Conservation (phyloP, 768 basidiomycete species). For the Lactifluus subvellereus region DNA sequence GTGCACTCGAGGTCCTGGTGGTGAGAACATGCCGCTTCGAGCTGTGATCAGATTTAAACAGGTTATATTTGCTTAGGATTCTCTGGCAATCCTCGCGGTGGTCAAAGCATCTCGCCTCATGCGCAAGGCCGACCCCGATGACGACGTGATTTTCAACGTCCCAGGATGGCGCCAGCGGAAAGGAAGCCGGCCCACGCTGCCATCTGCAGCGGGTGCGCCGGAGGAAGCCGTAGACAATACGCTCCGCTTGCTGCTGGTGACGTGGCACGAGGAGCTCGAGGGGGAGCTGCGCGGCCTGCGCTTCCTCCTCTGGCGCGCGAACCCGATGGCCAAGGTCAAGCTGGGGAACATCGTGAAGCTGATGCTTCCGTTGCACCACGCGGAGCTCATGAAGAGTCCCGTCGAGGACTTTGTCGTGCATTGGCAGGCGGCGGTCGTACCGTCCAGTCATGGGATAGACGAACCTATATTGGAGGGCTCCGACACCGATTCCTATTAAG, state of each 20-base stretch:
- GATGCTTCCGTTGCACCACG: slow-evolving; percentile 7
- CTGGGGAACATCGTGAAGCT: slow-evolving; percentile 8
- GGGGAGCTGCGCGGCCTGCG: slow-evolving; percentile 10
- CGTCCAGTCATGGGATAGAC: neutral
- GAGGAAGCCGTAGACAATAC: neutral
- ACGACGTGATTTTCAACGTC: slow-evolving; percentile 18
- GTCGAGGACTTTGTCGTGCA: slow-evolving; percentile 11
- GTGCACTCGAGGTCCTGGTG: slow-evolving; percentile 4
- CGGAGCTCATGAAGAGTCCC: slow-evolving; percentile 15
- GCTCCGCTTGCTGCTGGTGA: slow-evolving; percentile 6
- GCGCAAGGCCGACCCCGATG: neutral
- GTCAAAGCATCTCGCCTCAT: neutral
- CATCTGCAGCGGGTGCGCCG: neutral
- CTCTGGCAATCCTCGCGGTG: neutral
- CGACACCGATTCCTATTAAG: neutral
- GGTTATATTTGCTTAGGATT: neutral
- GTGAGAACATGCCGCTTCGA: neutral
- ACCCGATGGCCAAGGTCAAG: neutral
- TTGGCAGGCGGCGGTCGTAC: slow-evolving; percentile 11
- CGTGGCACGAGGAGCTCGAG: slow-evolving; percentile 15
- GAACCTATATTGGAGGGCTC: neutral
- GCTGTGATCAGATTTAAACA: neutral
- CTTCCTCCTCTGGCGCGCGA: slow-evolving; percentile 11
- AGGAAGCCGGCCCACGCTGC: neutral
- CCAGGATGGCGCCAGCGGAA: slow-evolving; percentile 12